Base-by-base conservation (phyloP, 2,329 filamentous ascomycete species). In the Cadophora luteo-olivacea region DNA sequence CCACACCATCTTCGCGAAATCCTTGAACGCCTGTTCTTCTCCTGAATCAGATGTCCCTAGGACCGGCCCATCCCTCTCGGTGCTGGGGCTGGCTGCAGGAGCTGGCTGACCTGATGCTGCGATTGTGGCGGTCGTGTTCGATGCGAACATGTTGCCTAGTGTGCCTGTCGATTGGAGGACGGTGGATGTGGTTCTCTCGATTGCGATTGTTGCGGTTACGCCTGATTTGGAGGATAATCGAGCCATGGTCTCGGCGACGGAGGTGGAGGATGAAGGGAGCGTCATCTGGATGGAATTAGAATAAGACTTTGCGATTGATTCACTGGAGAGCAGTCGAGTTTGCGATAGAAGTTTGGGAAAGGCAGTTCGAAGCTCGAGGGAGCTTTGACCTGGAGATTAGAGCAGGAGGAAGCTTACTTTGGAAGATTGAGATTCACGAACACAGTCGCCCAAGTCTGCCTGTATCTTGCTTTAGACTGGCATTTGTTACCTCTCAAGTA, bases 1-100 rank as follows among this genome's bases (percentile, higher is more conserved):
- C 89, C 90, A 94, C 1, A 95, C 90, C 82, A 93, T 86, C 62
- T 85, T 84, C 8, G 92, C 92, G 69, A 95, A 89, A 71, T 94
- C 90, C 76, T 41, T 54, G 54, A 65, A 52, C 4, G 22, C 58
- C 25, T 64, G 36, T 9, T 60, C 65, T 24, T 55, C 51, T 11
- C 36, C 29, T 2, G 65, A 32, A 45, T 25, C 22, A 32, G 45
- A 25, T 6, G 16, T 57, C 36, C 24, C 4, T 24, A 38, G 19
- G n/a, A n/a, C 54, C 36, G 33, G 19, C 22, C 22, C 36, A n/a
- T 29, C 51, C 51, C 33, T 32, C 51, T n/a, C 58, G 22, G 12
- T 14, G 11, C 33, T 54, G 7, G 55, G 25, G 41, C 24, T 32
- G 2, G 25, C 29, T 14, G n/a, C n/a, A 9, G n/a, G 52, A 22